Evolutionary conservation across 83 land plant genomes (phyloP), one percentile per base, ranked within the genome.

Genomic region (Picea abies): DNA sequence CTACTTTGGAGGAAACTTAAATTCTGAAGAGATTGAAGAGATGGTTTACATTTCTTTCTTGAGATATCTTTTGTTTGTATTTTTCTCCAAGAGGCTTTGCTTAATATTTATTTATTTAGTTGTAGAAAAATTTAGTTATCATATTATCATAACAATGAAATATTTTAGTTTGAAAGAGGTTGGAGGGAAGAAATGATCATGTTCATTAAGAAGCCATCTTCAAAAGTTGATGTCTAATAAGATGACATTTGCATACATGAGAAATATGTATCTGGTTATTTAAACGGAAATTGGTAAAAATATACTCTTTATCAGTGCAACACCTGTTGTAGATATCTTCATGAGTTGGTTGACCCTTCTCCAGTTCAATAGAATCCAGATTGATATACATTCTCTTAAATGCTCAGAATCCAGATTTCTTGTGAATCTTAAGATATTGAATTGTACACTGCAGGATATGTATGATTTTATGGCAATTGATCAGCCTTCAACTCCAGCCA

Each of bases 381-480:
- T 52, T 2, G 3, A 11, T 52, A 52, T 11, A 52, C 14, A 72
- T 35, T 41, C 3, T 41, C 17, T 39, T 60, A 60, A 60, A 79
- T 1, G 7, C 2, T 61, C 15, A 19, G n/a, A 4, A 61, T 29
- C 26, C 15, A 52, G 56, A 52, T 52, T 60, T 79, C 17, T 32
- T 17, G 20, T 20, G 44, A 35, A 44, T 73, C 56, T 15, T 37
- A 44, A 41, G 77, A 44, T 73, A 52, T 73, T 73, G 58, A 52
- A 73, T 12, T 44, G 20, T 44, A 73, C 26, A 25, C 23, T 89
- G 84, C 87, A 96, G 98, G 98, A 96, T 84, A 96, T 96, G 98
- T 96, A 96, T 85, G 95, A 96, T 67, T 91, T 84, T 79, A 96
- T 96, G 98, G 94, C 98, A n/a, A n/a, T n/a, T n/a, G n/a, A n/a